Conservation (phyloP, 306 rosid genomes). For the Lathyrus tuberosus region DNA sequence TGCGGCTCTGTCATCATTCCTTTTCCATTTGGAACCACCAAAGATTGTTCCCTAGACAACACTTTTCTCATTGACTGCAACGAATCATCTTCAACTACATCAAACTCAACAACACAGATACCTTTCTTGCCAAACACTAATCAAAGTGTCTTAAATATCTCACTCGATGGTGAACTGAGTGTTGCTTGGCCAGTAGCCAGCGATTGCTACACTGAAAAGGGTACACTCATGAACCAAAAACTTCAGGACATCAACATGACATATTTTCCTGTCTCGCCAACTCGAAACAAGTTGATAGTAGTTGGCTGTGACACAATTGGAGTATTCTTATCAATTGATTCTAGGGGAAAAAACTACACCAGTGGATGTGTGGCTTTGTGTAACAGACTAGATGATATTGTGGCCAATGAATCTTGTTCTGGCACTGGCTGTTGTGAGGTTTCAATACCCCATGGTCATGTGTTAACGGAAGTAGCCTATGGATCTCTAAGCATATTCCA, state of each 20-base stretch:
- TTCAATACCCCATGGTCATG: conserved; percentile 22
- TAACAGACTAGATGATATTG: no score
- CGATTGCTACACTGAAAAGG: no score
- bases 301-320: no score
- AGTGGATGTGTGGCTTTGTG: no score
- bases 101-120: background rate
- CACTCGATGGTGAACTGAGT: conserved; percentile 39
- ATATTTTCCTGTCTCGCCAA: no score
- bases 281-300: no score
- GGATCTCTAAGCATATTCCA: accelerated
- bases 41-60: conserved; percentile 25
- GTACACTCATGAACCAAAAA: no score
- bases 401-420: conserved; percentile 29
- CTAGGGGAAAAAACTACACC: no score
- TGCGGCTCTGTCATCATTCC: conserved; percentile 6
- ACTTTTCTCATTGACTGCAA: conserved; percentile 39
- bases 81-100: background rate
- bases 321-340: no score
- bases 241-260: no score
- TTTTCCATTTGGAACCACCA: background rate
- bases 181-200: background rate
- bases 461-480: background rate
- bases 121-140: background rate
- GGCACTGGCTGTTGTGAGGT: conserved; percentile 54
- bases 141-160: background rate